phyloP scores from a whole-genome alignment of 2,329 filamentous ascomycete species.

The Ophiosphaerella herpotricha region DNA sequence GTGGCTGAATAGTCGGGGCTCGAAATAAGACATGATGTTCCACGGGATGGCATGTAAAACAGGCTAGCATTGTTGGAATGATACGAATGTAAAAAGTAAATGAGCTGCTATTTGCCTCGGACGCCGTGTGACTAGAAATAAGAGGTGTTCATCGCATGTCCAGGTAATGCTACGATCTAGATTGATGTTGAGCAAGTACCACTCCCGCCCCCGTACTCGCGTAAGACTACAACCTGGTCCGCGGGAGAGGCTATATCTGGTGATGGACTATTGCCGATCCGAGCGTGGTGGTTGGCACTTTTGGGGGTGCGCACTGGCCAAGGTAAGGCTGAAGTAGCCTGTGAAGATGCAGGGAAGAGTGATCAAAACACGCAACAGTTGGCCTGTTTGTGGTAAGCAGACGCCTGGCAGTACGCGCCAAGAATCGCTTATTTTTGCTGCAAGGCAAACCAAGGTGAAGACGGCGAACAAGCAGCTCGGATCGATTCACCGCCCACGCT shows the following conservation, averaged over 20 bases:
- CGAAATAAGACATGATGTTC: slow-evolving; percentile 21
- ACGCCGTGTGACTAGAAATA: no score
- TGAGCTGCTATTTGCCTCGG: no score
- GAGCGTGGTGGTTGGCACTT: no score
- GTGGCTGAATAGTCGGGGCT: slow-evolving; percentile 70
- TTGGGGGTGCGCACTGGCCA: no score
- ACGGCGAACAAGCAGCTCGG: slow-evolving; percentile 10
- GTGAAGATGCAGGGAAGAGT: no score
- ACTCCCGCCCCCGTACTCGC: background rate
- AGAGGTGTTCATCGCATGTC: no score
- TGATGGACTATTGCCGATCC: background rate
- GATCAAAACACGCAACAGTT: no score
- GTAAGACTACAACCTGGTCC: slow-evolving; percentile 2
- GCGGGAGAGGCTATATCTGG: background rate
- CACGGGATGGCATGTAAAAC: no score
- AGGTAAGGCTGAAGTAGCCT: no score
- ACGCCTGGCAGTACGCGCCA: slow-evolving; percentile 6
- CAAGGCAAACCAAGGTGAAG: slow-evolving; percentile 20
- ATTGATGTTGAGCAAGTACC: slow-evolving; percentile 1
- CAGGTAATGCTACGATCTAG: background rate
- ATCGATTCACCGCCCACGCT: slow-evolving; percentile 24
- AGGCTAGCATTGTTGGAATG: no score
- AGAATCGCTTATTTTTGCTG: slow-evolving; percentile 26
- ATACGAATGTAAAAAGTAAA: background rate
- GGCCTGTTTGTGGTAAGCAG: background rate